Base-by-base conservation (phyloP, 306 rosid species). In the Trichosanthes truncata region DNA sequence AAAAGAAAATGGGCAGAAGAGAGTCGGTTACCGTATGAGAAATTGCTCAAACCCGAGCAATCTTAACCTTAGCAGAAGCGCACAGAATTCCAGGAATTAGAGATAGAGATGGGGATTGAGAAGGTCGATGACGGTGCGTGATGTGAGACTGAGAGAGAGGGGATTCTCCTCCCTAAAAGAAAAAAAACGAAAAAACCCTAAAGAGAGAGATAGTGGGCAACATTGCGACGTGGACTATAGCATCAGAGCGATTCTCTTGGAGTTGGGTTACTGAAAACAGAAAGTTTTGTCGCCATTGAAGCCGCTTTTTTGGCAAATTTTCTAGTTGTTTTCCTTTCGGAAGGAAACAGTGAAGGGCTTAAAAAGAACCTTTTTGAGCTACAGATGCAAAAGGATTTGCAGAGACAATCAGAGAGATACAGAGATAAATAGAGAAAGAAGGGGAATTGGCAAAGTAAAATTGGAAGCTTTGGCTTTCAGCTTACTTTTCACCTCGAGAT, bases 161-260 rank as follows among this genome's bases (percentile, higher is more conserved):
- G 78, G 17, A 29, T 73, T 73, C 17, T 73, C 60, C 78, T 25
- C 78, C 78, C 51, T 74, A 25, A 8, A 45, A 25, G 56, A 38
- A 31, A 62, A 7, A 7, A 3, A n/a, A 3, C 21, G 38, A 26
- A 11, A n/a, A 71, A 71, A 71, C 60, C 77, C 77, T 73, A 73
- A 2, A 67, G 26, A 65, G 26, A 66, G 73, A 67, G 46, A 68
- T n/a, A 61, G 76, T 71, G 56, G 56, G 55, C 55, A 26, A 41
- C 46, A 45, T 74, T 48, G 61, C 78, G 78, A 62, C 61, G 78
- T 31, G 60, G 41, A 76, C 15, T 35, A 18, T 76, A 55, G 79
- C 7, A 76, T 76, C 80, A 56, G 69, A 38, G 11, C 17, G 7
- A 20, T 57, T 55, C 6, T 6, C 25, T 57, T 21, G 6, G 52